A percentile compares a stretch with the other conserved stretches of the same genome.
Conservation (phyloP, 495 filamentous ascomycete species). For the Penicillium cataractarum region DNA sequence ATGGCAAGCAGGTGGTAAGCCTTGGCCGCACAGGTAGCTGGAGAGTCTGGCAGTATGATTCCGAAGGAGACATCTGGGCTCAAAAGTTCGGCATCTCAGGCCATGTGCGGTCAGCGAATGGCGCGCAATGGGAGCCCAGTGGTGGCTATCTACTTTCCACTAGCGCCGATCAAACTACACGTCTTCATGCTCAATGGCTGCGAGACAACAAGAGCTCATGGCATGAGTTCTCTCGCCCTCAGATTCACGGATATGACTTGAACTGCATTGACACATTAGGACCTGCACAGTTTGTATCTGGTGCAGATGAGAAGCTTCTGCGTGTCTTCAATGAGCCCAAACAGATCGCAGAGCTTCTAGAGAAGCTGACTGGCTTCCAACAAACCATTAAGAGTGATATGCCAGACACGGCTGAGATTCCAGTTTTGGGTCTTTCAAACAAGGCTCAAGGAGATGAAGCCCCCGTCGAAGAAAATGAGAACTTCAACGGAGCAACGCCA, state of each 20-base stretch:
- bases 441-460: constrained; percentile 72
- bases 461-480: constrained; percentile 52
- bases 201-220: constrained; percentile 60
- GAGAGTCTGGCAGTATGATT: constrained; percentile 73
- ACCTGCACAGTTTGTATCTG: constrained; percentile 77
- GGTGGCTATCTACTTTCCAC: constrained; percentile 89
- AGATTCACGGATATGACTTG: constrained; percentile 97
- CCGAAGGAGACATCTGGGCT: constrained; percentile 65
- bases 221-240: constrained; percentile 95
- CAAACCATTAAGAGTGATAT: constrained; percentile 51
- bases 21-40: constrained; percentile 92
- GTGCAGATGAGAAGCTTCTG: constrained; percentile 97
- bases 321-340: constrained; percentile 92
- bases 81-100: constrained; percentile 80
- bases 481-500: constrained; percentile 28
- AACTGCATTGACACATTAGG: constrained; percentile 86
- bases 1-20: constrained; percentile 72
- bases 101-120: constrained; percentile 78
- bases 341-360: constrained; percentile 74
- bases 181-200: constrained; percentile 85
- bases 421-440: constrained; percentile 94
- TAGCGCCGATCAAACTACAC: constrained; percentile 91
- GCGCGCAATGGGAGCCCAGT: constrained; percentile 79
- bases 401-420: constrained; percentile 88
- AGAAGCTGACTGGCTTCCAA: constrained; percentile 65